phyloP scores from a whole-genome alignment of 148 eudicot genomes.

The Selenicereus undatus region DNA sequence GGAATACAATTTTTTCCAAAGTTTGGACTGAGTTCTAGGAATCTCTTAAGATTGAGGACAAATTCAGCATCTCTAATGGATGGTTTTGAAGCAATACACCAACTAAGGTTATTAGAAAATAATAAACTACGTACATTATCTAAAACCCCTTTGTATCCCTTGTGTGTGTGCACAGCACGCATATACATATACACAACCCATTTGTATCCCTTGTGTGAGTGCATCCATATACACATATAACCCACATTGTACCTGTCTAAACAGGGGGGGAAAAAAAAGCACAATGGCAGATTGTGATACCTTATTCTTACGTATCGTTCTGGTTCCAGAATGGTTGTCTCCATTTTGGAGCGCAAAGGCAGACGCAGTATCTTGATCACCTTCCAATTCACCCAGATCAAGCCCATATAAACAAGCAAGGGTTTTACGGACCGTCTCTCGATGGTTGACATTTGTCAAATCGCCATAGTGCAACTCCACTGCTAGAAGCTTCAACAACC shows the following conservation, averaged over 20 bases:
- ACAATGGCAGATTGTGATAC: constrained; percentile 30
- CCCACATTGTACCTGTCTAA: background rate
- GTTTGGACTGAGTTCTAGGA: background rate
- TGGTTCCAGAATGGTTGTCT: constrained; percentile 40
- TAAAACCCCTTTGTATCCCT: too few relatives aligned
- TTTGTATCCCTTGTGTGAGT: too few relatives aligned
- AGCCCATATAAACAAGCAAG: constrained; percentile 62
- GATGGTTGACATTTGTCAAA: constrained; percentile 50
- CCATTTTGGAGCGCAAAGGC: constrained; percentile 34
- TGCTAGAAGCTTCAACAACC: constrained; percentile 90
- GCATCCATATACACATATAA: too few relatives aligned
- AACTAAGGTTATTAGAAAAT: too few relatives aligned
- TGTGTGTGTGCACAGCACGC: too few relatives aligned
- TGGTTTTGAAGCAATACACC: background rate
- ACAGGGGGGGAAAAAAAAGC: constrained; percentile 11
- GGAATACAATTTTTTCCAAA: background rate
- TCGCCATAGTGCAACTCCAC: constrained; percentile 78
- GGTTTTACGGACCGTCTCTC: constrained; percentile 72
- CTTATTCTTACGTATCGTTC: constrained; percentile 57
- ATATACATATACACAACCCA: too few relatives aligned
- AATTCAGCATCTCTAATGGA: background rate
- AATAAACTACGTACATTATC: too few relatives aligned
- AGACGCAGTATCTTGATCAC: constrained; percentile 36
- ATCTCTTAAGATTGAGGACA: background rate
- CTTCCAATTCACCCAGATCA: constrained; percentile 36